Evolutionary conservation across 2,329 filamentous ascomycete genomes (phyloP).

Genomic region (Cladosporium cucumerinum): DNA sequence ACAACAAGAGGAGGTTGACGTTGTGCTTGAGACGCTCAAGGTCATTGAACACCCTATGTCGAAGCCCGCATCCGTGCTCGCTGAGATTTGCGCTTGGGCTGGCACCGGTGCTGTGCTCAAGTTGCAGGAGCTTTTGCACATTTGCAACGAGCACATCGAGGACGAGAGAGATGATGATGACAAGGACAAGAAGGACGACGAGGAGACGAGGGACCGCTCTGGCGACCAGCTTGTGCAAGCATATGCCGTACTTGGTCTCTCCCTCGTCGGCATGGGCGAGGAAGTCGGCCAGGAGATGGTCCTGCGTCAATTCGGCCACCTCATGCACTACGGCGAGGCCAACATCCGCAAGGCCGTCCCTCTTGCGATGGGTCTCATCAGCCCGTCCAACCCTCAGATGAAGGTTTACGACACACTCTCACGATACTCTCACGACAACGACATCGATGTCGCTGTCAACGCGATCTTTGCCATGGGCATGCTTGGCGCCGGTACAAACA

Average conservation of each 20-base stretch:
- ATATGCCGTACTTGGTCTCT: slow-evolving; percentile 92
- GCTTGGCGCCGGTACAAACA: slow-evolving; percentile 94
- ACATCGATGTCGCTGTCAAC: slow-evolving; percentile 96
- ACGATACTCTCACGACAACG: slow-evolving; percentile 96
- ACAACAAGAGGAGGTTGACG: slow-evolving; percentile 96
- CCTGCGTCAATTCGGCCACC: slow-evolving; percentile 89
- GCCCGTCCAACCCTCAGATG: slow-evolving; percentile 98
- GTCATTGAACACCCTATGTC: slow-evolving; percentile 96
- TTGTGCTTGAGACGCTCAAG: slow-evolving; percentile 93
- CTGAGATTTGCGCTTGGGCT: slow-evolving; percentile 96
- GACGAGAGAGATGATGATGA: slow-evolving; percentile 70
- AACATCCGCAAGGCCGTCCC: slow-evolving; percentile 97
- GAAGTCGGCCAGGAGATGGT: slow-evolving; percentile 99
- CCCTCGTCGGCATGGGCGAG: slow-evolving; percentile 94
- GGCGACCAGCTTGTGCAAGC: slow-evolving; percentile 92
- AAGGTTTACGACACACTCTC: slow-evolving; percentile 99
- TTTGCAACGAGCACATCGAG: slow-evolving; percentile 96
- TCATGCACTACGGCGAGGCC: slow-evolving; percentile 98
- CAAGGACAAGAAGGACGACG: slow-evolving; percentile 66
- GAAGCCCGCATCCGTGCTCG: slow-evolving; percentile 89
- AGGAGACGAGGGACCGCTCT: slow-evolving; percentile 61
- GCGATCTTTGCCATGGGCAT: slow-evolving; percentile 99
- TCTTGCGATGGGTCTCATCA: slow-evolving; percentile 92
- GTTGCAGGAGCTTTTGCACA: slow-evolving; percentile 93
- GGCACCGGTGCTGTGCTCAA: slow-evolving; percentile 96